phyloP scores from a whole-genome alignment of 768 basidiomycete genomes.

The Mycena vitilis region DNA sequence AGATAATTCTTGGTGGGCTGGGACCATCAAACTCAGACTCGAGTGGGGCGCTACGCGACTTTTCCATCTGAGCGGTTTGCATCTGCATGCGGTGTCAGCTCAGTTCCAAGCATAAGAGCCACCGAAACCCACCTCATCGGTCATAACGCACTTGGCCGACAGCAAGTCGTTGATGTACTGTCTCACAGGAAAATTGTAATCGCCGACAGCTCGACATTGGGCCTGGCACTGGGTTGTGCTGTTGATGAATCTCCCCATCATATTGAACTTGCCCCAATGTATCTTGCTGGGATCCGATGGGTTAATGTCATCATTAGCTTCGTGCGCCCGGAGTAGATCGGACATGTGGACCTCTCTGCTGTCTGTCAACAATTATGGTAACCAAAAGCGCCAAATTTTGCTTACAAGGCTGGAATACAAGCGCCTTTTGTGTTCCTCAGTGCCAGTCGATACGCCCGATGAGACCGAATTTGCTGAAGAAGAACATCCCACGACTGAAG shows the following conservation, averaged over 20 bases:
- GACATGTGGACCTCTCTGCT: slow-evolving; percentile 91
- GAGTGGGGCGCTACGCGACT: slow-evolving; percentile 68
- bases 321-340: slow-evolving; percentile 88
- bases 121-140: slow-evolving; percentile 64
- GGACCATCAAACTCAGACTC: slow-evolving; percentile 58
- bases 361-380: slow-evolving; percentile 17
- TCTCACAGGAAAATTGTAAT: slow-evolving; percentile 74
- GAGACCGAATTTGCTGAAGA: slow-evolving; percentile 82
- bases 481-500: slow-evolving; percentile 88
- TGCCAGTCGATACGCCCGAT: slow-evolving; percentile 92
- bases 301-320: slow-evolving; percentile 82
- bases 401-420: slow-evolving; percentile 88
- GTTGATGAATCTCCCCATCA: slow-evolving; percentile 89
- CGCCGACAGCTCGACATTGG: slow-evolving; percentile 69
- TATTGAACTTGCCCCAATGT: slow-evolving; percentile 96
- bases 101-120: slow-evolving; percentile 5
- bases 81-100: slow-evolving; percentile 1
- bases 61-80: slow-evolving; percentile 65
- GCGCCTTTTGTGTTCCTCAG: slow-evolving; percentile 86
- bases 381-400: slow-evolving; percentile 31
- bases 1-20: slow-evolving; percentile 34
- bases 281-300: slow-evolving; percentile 75
- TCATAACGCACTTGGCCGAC: slow-evolving; percentile 71
- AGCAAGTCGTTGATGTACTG: slow-evolving; percentile 66
- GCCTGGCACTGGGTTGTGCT: slow-evolving; percentile 83